A percentile compares a stretch with the other conserved stretches of the same genome.
Conservation (phyloP, 306 rosid genomes). For the Amphicarpaea edgeworthii region DNA sequence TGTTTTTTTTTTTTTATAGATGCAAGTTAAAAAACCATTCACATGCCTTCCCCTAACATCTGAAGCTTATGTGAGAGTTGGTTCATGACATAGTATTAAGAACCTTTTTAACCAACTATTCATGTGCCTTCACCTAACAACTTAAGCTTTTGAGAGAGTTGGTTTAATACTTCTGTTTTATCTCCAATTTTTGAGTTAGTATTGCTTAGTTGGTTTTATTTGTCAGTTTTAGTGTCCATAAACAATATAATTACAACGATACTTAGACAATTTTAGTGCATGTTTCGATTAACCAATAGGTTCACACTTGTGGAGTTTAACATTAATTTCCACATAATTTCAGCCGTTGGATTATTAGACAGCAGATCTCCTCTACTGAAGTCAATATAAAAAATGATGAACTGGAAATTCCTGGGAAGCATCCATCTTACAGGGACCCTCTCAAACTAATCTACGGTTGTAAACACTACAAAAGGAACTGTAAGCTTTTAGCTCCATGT, state of each 20-base stretch:
- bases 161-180: not conserved
- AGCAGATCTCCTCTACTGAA: conserved; percentile 60
- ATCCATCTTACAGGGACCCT: conserved; percentile 81
- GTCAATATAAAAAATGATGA: conserved; percentile 50
- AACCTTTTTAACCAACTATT: not conserved
- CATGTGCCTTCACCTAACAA: conserved; percentile 21
- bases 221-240: conserved; percentile 21
- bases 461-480: conserved; percentile 92
- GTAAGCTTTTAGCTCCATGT: conserved; percentile 85
- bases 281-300: not conserved
- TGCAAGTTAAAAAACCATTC: not conserved
- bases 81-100: not conserved
- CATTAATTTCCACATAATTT: conserved; percentile 43
- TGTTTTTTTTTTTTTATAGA: conserved; percentile 32
- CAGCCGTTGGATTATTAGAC: conserved; percentile 90
- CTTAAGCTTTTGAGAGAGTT: conserved; percentile 17
- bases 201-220: conserved; percentile 31
- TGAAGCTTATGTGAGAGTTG: not conserved
- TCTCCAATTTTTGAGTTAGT: conserved; percentile 26
- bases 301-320: conserved; percentile 41
- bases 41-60: not conserved
- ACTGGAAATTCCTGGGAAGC: conserved; percentile 70
- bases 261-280: conserved; percentile 4
- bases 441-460: conserved; percentile 70
- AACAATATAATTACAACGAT: not conserved